Conservation (phyloP, 768 basidiomycete genomes). For the Tylopilus vinaceipallidus region DNA sequence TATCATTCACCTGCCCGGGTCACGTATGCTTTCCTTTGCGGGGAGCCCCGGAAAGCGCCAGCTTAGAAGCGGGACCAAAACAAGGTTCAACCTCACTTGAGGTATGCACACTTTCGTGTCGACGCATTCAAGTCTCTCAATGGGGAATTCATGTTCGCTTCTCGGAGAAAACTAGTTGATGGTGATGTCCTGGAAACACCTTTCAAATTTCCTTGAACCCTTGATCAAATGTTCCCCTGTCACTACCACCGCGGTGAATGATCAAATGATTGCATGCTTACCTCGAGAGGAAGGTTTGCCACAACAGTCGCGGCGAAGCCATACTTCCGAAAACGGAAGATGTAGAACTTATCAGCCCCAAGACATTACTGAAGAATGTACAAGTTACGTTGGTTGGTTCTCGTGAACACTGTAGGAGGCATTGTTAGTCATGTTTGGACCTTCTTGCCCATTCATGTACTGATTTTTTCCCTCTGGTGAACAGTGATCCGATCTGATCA, state of each 20-base stretch:
- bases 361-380: conserved; percentile 4
- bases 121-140: background rate
- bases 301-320: conserved; percentile 4
- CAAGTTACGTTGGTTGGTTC: conserved; percentile 1
- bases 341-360: background rate
- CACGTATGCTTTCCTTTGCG: conserved; percentile 1
- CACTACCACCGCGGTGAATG: background rate
- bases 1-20: background rate
- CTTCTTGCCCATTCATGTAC: background rate
- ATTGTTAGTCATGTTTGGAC: background rate
- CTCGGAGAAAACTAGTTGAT: background rate
- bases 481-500: conserved; percentile 1
- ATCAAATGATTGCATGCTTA: background rate
- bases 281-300: background rate
- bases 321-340: conserved; percentile 4
- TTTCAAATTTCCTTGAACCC: background rate
- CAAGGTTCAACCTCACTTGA: background rate
- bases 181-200: conserved; percentile 1
- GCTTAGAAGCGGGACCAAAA: background rate
- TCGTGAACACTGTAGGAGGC: background rate
- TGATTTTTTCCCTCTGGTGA: background rate
- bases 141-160: background rate
- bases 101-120: background rate
- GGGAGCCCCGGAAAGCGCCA: background rate
- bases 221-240: background rate